Percentiles rank a stretch among this genome's conserved stretches.
phyloP scores from a whole-genome alignment of 495 filamentous ascomycete genomes.

The Rhizodiscina lignyota region DNA sequence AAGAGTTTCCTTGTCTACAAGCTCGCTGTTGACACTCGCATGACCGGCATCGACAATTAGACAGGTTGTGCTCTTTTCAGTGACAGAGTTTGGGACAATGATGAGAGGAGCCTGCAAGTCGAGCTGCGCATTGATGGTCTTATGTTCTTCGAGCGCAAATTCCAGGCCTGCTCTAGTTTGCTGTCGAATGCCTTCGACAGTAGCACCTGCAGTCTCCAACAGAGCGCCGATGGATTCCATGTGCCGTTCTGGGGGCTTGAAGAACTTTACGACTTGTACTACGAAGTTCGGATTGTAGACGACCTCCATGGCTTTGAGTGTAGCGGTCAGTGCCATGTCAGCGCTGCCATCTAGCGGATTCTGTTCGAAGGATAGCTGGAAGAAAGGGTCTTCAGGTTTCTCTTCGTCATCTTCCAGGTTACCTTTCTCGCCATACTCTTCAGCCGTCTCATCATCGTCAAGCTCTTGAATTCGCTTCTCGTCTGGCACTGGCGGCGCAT shows the following conservation, averaged over 20 bases:
- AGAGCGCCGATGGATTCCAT: constrained; percentile 96
- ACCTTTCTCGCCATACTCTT: constrained; percentile 22
- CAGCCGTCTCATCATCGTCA: constrained; percentile 22
- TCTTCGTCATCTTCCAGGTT: constrained; percentile 20
- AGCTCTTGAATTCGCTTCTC: constrained; percentile 44
- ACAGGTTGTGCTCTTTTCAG: constrained; percentile 59
- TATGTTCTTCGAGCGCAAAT: constrained; percentile 92
- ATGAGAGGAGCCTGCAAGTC: constrained; percentile 93
- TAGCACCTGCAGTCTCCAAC: constrained; percentile 86
- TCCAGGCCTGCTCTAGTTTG: constrained; percentile 91
- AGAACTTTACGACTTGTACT: constrained; percentile 79
- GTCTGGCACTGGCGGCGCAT: constrained; percentile 40
- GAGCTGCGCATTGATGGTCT: constrained; percentile 89
- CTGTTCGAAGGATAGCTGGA: constrained; percentile 81
- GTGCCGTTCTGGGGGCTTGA: constrained; percentile 86
- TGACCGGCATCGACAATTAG: constrained; percentile 93
- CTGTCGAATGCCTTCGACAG: constrained; percentile 82
- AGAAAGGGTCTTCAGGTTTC: constrained; percentile 56
- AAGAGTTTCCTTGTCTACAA: constrained; percentile 79
- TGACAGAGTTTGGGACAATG: constrained; percentile 88
- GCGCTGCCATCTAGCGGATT: constrained; percentile 86
- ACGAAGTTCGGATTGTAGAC: constrained; percentile 92
- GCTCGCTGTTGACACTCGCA: constrained; percentile 78
- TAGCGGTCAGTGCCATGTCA: constrained; percentile 75
- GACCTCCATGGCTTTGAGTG: constrained; percentile 88